Conservation (phyloP, 306 rosid genomes). For the Quercus agrifolia region DNA sequence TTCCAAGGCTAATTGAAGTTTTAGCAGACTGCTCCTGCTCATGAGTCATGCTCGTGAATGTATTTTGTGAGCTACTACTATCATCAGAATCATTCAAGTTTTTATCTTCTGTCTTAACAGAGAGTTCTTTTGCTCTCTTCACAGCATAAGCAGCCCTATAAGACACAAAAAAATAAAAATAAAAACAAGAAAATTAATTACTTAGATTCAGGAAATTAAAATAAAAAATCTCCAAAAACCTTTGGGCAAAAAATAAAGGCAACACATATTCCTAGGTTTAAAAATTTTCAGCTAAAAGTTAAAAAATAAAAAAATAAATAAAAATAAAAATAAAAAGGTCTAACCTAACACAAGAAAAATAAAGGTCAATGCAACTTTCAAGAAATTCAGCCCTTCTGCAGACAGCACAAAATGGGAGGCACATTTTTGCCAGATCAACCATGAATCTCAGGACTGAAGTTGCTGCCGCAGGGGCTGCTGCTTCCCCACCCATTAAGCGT, state of each 20-base stretch:
- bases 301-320: not conserved
- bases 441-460: conserved; percentile 92
- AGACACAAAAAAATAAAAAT: conserved; percentile 25
- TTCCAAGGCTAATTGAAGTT: conserved; percentile 89
- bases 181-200: conserved; percentile 11
- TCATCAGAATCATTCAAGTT: conserved; percentile 74
- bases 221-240: not conserved
- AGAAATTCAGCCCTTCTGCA: conserved; percentile 93
- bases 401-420: conserved; percentile 78
- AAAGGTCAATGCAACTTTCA: conserved; percentile 90
- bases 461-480: conserved; percentile 98
- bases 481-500: conserved; percentile 99
- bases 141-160: conserved; percentile 94
- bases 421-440: conserved; percentile 99
- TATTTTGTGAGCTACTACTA: conserved; percentile 79
- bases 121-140: conserved; percentile 91
- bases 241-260: not conserved
- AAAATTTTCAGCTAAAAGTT: conserved; percentile 1
- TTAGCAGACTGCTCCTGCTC: conserved; percentile 78
- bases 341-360: conserved; percentile 97
- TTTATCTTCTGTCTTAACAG: conserved; percentile 78
- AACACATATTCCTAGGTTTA: conserved; percentile 5
- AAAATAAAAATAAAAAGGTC: conserved; percentile 23
- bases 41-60: conserved; percentile 84
- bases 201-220: not conserved